phyloP scores from a whole-genome alignment of 345 rosid genomes.

The Populus ilicifolia region DNA sequence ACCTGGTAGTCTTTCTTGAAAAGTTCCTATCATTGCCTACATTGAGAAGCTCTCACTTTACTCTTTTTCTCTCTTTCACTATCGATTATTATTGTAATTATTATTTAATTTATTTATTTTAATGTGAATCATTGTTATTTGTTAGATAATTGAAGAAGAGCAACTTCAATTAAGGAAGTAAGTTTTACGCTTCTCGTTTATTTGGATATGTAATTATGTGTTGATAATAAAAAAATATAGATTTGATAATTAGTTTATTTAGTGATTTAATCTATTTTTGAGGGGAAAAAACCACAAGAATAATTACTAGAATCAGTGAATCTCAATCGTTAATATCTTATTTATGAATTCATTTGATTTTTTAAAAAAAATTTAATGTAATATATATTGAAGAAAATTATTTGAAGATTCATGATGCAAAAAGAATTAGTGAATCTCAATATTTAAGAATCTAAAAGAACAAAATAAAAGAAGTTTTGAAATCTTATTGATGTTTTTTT shows the following conservation, averaged over 20 bases:
- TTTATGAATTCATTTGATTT: not conserved
- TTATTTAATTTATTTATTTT: constrained; percentile 7
- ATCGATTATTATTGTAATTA: not conserved
- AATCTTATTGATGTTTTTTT: too few species aligned
- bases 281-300: not conserved
- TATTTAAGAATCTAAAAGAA: too few species aligned
- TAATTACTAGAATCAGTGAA: not conserved
- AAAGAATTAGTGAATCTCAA: too few species aligned
- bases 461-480: too few species aligned
- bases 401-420: too few species aligned
- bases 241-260: not conserved
- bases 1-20: constrained; percentile 78
- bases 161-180: constrained; percentile 83
- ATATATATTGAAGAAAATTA: too few species aligned
- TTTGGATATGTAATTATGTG: not conserved
- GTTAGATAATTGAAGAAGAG: constrained; percentile 73
- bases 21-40: constrained; percentile 82
- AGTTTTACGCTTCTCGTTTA: not conserved
- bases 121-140: not conserved
- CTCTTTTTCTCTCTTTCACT: not conserved
- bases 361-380: too few species aligned
- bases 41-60: constrained; percentile 62
- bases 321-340: too few species aligned
- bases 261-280: not conserved
- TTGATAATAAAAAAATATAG: not conserved